Evolutionary conservation across 768 basidiomycete species (phyloP).

Genomic region (Phlebiopsis gigantea): DNA sequence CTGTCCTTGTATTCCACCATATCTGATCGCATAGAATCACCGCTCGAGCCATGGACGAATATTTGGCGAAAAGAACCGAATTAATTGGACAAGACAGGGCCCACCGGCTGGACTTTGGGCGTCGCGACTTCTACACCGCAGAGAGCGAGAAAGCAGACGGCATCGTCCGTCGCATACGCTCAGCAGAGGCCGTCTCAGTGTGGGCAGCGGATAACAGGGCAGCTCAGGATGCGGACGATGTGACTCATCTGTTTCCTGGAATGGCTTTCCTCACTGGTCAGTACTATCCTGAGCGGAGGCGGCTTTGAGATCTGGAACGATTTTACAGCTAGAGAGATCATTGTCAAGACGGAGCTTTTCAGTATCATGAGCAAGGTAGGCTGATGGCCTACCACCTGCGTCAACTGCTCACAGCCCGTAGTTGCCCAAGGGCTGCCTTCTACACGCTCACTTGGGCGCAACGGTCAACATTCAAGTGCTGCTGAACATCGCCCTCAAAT

Average conservation of each 20-base stretch:
- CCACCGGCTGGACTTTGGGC: constrained; percentile 20
- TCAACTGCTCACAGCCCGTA: constrained; percentile 19
- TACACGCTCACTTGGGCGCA: constrained; percentile 72
- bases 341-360: constrained; percentile 58
- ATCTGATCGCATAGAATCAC: background rate
- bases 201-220: constrained; percentile 46
- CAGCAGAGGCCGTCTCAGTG: constrained; percentile 46
- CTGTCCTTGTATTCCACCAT: background rate
- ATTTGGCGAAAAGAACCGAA: constrained; percentile 18
- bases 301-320: no score
- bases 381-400: background rate
- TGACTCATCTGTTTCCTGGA: constrained; percentile 66
- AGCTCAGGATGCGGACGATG: constrained; percentile 26
- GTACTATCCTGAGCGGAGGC: no score
- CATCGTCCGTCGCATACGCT: constrained; percentile 50
- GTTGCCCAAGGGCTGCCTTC: constrained; percentile 79
- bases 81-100: constrained; percentile 25
- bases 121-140: background rate
- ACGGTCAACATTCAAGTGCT: constrained; percentile 53
- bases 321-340: constrained; percentile 24
- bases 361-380: constrained; percentile 53
- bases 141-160: constrained; percentile 51
- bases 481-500: constrained; percentile 46
- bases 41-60: constrained; percentile 15
- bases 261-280: constrained; percentile 74